Evolutionary conservation across 305 asterid genomes (phyloP).

Genomic region (Fraxinus platypoda): DNA sequence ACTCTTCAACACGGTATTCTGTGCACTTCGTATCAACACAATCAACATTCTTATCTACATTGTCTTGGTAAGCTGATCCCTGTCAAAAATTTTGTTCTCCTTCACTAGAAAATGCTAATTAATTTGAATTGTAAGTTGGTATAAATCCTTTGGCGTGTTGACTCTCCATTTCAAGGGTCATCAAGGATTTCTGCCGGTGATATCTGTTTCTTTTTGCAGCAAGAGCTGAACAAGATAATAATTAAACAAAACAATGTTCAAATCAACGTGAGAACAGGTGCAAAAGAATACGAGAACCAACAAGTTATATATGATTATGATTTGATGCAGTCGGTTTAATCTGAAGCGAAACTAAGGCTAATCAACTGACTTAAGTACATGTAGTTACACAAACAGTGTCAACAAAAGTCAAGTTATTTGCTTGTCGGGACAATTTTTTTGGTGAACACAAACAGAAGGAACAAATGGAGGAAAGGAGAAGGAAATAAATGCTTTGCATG

Average conservation of each 20-base stretch:
- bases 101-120: constrained; percentile 26
- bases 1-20: constrained; percentile 4
- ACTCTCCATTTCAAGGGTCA: constrained; percentile 95
- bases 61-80: constrained; percentile 27
- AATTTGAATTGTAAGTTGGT: constrained; percentile 65
- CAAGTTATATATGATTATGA: not conserved
- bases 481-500: not conserved
- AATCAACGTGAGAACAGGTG: not conserved
- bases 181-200: constrained; percentile 81
- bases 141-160: constrained; percentile 96
- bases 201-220: constrained; percentile 87
- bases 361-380: not conserved
- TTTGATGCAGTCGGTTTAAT: not conserved
- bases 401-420: not conserved
- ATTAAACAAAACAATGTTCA: not conserved
- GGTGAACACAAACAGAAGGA: not conserved
- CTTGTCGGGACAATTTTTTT: not conserved
- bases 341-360: not conserved
- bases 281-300: not conserved
- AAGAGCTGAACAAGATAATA: constrained; percentile 46
- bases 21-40: constrained; percentile 18
- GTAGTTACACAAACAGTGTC: not conserved
- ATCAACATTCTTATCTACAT: constrained; percentile 24
- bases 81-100: constrained; percentile 20
- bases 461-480: not conserved